These are phyloP conservation scores for Diaporthe batatas DNA, from an alignment of 2,329 filamentous ascomycete species.

Conservation along the genomic window DNA sequence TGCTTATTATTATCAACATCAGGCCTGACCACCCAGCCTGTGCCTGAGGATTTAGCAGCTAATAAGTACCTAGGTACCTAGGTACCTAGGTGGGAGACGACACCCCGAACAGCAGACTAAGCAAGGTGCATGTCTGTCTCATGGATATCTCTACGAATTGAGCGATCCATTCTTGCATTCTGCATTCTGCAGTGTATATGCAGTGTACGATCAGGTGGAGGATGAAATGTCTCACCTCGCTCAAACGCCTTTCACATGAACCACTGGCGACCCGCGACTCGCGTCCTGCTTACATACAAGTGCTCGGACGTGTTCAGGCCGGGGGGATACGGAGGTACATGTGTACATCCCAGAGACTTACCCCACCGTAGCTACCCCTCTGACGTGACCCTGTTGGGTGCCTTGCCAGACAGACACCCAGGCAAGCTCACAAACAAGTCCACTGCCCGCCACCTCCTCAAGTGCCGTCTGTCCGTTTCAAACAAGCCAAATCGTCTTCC, in stretches of 20 bases:
- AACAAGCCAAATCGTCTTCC: neutral
- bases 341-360: conserved; percentile 9
- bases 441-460: neutral
- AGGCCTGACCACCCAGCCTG: neutral
- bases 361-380: conserved; percentile 29
- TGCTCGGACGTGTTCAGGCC: neutral
- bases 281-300: conserved; percentile 14
- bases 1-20: neutral
- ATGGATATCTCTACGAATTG: neutral
- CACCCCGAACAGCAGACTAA: neutral
- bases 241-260: conserved; percentile 25
- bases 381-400: conserved; percentile 22
- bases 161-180: neutral
- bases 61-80: no score
- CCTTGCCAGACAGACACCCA: conserved; percentile 2
- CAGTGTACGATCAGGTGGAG: conserved; percentile 3
- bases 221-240: conserved; percentile 13
- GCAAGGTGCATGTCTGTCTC: neutral
- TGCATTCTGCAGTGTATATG: neutral
- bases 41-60: neutral
- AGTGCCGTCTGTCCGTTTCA: neutral
- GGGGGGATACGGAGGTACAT: neutral
- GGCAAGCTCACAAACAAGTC: neutral
- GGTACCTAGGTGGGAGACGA: neutral
- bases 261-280: neutral